These are phyloP conservation scores for Uncinocarpus reesii DNA, from an alignment of 2,329 filamentous ascomycete genomes.

Conservation along the genomic window DNA sequence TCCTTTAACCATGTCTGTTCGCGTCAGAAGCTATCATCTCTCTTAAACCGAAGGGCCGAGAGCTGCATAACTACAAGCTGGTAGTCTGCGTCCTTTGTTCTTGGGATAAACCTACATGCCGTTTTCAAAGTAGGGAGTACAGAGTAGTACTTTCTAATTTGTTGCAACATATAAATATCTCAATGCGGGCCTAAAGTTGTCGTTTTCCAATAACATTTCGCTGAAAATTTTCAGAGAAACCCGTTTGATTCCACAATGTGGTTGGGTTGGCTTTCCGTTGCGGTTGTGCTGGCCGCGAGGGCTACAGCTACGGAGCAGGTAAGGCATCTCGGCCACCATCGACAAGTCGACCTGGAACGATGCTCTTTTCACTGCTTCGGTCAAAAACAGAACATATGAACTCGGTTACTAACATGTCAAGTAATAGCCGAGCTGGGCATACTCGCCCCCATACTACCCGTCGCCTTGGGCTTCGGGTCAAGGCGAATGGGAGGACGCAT, in stretches of 20 bases:
- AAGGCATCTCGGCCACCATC: background rate
- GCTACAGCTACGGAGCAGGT: conserved; percentile 7
- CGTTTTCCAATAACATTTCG: background rate
- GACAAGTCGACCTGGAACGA: too few species aligned
- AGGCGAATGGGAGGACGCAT: conserved; percentile 65
- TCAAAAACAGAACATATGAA: too few species aligned
- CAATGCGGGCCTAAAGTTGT: too few species aligned
- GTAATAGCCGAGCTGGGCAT: conserved; percentile 20
- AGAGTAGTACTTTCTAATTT: too few species aligned
- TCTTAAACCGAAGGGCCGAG: background rate
- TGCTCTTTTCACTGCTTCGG: too few species aligned
- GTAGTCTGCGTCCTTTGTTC: too few species aligned
- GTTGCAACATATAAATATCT: too few species aligned
- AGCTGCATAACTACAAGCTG: too few species aligned
- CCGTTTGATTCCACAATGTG: conserved; percentile 10
- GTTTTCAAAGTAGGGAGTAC: too few species aligned
- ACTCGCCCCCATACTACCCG: conserved; percentile 62
- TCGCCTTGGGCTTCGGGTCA: conserved; percentile 75
- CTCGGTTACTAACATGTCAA: background rate
- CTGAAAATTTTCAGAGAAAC: background rate
- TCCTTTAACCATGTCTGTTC: background rate
- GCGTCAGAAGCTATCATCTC: background rate
- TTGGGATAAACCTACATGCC: too few species aligned
- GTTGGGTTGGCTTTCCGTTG: conserved; percentile 6
- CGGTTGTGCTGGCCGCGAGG: conserved; percentile 1